These are phyloP conservation scores for Apiotrichum porosum DNA, from an alignment of 1,284 basidiomycete species.

Conservation along the genomic window DNA sequence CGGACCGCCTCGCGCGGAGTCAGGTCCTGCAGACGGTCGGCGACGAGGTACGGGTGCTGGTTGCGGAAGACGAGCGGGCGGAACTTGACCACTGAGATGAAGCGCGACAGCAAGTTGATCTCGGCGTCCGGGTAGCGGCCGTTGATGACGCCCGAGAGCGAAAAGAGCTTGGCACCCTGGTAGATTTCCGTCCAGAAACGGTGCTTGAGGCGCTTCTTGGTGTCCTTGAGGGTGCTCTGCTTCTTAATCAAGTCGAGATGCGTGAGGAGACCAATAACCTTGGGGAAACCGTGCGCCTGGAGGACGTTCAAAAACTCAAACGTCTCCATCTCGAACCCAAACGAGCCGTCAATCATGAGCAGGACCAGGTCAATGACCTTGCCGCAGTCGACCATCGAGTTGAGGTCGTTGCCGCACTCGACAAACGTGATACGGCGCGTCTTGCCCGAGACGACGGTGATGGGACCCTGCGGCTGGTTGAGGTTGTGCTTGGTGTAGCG, in stretches of 20 bases:
- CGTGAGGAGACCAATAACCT: constrained; percentile 92
- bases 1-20: constrained; percentile 82
- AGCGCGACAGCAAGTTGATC: constrained; percentile 90
- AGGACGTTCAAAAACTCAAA: constrained; percentile 98
- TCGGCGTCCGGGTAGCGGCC: constrained; percentile 97
- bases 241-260: constrained; percentile 98
- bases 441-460: constrained; percentile 92
- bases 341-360: constrained; percentile 96
- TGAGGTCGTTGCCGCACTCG: constrained; percentile 96
- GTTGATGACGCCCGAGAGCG: constrained; percentile 94
- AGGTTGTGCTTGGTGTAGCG: constrained; percentile 93
- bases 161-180: constrained; percentile 97
- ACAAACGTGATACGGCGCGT: constrained; percentile 88
- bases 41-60: constrained; percentile 88
- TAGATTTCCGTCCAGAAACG: constrained; percentile 99
- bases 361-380: constrained; percentile 95
- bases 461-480: constrained; percentile 83
- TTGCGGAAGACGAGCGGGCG: constrained; percentile 95
- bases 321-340: constrained; percentile 99
- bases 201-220: constrained; percentile 94
- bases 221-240: constrained; percentile 74
- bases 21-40: constrained; percentile 91
- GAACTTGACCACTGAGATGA: constrained; percentile 98
- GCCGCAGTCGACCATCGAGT: constrained; percentile 95
- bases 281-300: constrained; percentile 95